These are phyloP conservation scores for Fusarium secorum DNA, from an alignment of 2,329 filamentous ascomycete genomes.

Conservation along the genomic window DNA sequence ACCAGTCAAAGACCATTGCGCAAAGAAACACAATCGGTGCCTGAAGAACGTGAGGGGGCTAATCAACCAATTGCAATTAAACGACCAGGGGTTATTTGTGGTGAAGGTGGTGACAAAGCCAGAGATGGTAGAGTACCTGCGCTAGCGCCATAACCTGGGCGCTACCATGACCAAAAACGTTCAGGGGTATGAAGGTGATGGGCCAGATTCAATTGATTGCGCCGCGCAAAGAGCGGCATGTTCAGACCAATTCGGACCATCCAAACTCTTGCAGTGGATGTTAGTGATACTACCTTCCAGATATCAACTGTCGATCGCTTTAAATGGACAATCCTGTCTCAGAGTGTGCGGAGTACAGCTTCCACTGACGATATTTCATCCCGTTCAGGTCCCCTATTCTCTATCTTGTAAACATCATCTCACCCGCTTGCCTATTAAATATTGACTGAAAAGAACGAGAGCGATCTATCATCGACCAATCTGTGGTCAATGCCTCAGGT, in stretches of 20 bases:
- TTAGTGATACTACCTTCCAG: conserved; percentile 18
- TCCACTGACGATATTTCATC: not conserved
- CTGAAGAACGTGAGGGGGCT: conserved; percentile 11
- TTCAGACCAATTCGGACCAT: conserved; percentile 5
- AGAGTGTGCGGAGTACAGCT: not conserved
- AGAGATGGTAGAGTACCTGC: conserved; percentile 28
- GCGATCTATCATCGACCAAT: conserved; percentile 1
- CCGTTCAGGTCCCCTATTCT: not conserved
- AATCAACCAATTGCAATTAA: conserved; percentile 21
- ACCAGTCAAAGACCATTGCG: conserved; percentile 2
- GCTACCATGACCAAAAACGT: conserved; percentile 8
- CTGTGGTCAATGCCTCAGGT: conserved; percentile 28
- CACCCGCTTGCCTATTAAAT: not conserved
- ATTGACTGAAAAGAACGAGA: not conserved
- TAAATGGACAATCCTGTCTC: not conserved
- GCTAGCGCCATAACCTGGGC: conserved; percentile 22
- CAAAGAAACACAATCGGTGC: conserved; percentile 22
- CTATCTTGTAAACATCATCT: not conserved
- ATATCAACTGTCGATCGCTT: not conserved
- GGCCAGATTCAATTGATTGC: conserved; percentile 10
- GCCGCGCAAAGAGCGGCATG: conserved; percentile 15
- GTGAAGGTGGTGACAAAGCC: conserved; percentile 33
- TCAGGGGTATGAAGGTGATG: conserved; percentile 13
- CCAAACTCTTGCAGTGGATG: not conserved
- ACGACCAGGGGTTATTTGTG: conserved; percentile 16